Evolutionary conservation across 768 basidiomycete species (phyloP).

Genomic region (Lentinula edodes): DNA sequence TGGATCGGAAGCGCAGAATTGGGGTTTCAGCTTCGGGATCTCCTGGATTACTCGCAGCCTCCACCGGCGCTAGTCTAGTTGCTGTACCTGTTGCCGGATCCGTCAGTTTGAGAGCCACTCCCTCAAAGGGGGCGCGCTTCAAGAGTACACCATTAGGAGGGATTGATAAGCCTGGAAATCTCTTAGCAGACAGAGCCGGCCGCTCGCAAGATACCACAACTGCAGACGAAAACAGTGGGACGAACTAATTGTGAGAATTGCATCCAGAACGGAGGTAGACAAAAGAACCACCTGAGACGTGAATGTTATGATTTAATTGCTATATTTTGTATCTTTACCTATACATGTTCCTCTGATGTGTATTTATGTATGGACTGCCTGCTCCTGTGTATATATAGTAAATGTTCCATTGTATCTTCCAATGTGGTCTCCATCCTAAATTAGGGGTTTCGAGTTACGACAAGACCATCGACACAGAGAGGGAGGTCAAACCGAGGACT

Average conservation of each 20-base stretch:
- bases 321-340: neutral
- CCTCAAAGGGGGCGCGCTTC: constrained; percentile 51
- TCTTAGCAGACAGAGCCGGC: neutral
- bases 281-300: constrained; percentile 25
- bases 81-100: constrained; percentile 14
- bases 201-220: too few relatives aligned
- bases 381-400: neutral
- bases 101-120: constrained; percentile 10
- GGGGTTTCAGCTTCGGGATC: constrained; percentile 14
- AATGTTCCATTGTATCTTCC: too few relatives aligned
- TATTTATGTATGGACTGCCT: neutral
- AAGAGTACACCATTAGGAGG: constrained; percentile 67
- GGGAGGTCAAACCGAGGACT: neutral
- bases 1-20: constrained; percentile 60
- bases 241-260: constrained; percentile 16
- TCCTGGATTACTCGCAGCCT: constrained; percentile 4
- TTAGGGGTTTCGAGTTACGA: too few relatives aligned
- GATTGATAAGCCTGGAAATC: constrained; percentile 19
- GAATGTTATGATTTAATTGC: constrained; percentile 14
- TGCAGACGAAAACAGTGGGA: too few relatives aligned
- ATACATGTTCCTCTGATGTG: neutral
- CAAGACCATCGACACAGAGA: too few relatives aligned
- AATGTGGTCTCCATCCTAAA: neutral
- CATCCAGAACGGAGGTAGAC: constrained; percentile 29
- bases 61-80: constrained; percentile 3